Conservation (phyloP, 768 basidiomycete genomes). For the Suillus subalutaceus region DNA sequence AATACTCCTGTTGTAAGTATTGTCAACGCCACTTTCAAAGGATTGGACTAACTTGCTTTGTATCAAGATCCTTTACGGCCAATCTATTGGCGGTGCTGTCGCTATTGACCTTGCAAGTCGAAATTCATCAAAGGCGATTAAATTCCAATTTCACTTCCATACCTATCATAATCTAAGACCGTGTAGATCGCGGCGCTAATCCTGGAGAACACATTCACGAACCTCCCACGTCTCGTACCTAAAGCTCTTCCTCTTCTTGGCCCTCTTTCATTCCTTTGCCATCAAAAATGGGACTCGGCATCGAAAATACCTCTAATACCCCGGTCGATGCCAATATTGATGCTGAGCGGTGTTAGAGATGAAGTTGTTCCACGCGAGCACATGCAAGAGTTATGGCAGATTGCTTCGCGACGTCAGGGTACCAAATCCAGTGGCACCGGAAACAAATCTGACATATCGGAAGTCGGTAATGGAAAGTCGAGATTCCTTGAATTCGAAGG, state of each 20-base stretch:
- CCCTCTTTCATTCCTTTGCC: constrained; percentile 77
- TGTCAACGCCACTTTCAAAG: not conserved
- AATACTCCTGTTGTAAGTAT: constrained; percentile 66
- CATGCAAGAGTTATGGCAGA: constrained; percentile 69
- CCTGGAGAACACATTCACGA: constrained; percentile 93
- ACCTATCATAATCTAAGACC: not conserved
- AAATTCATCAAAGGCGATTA: constrained; percentile 65
- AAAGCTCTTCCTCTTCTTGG: constrained; percentile 72
- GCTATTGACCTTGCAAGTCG: constrained; percentile 83
- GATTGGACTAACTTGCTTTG: not conserved
- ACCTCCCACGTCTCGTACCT: constrained; percentile 82
- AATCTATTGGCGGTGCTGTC: constrained; percentile 92
- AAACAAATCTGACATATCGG: constrained; percentile 40
- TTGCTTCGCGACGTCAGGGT: constrained; percentile 53
- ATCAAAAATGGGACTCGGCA: constrained; percentile 87
- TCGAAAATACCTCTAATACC: constrained; percentile 67
- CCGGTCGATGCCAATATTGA: constrained; percentile 69
- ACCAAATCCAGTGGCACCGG: constrained; percentile 21
- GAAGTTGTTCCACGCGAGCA: constrained; percentile 57
- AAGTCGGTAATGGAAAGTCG: constrained; percentile 54
- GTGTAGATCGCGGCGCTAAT: constrained; percentile 74
- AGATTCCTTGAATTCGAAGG: constrained; percentile 57
- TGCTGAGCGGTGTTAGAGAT: constrained; percentile 72
- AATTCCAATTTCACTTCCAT: not conserved
- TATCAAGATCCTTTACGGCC: constrained; percentile 72